Conservation (phyloP, 805 yeast species). For the Kuraishia floccosa region DNA sequence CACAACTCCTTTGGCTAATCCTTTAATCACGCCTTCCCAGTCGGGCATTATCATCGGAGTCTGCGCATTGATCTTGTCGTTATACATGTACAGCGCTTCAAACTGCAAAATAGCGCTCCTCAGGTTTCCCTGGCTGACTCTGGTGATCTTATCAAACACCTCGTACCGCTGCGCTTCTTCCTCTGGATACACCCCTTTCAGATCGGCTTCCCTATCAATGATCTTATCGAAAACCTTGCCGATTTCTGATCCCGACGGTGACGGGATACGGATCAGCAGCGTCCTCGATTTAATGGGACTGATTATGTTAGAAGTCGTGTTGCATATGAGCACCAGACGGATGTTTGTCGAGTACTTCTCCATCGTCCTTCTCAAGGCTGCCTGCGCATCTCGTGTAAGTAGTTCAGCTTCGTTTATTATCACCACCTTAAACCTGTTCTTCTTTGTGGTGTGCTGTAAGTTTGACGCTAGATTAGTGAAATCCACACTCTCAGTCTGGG, state of each 20-base stretch:
- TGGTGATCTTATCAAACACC: slow-evolving; percentile 41
- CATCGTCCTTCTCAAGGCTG: slow-evolving; percentile 92
- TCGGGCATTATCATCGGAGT: slow-evolving; percentile 63
- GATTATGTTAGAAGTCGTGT: slow-evolving; percentile 84
- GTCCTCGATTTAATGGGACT: slow-evolving; percentile 94
- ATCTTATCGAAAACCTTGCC: slow-evolving; percentile 40
- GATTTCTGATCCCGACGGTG: slow-evolving; percentile 62
- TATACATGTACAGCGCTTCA: slow-evolving; percentile 73
- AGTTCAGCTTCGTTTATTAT: slow-evolving; percentile 89
- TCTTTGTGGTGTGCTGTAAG: slow-evolving; percentile 6
- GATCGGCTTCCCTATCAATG: slow-evolving; percentile 41
- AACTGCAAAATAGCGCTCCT: slow-evolving; percentile 68
- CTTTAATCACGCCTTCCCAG: slow-evolving; percentile 76
- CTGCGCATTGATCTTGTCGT: slow-evolving; percentile 32
- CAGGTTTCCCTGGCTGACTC: slow-evolving; percentile 54
- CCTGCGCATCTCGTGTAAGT: slow-evolving; percentile 86
- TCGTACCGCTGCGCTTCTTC: slow-evolving; percentile 20
- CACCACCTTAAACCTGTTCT: slow-evolving; percentile 53
- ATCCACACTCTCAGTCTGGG: slow-evolving; percentile 93
- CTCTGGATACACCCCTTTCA: slow-evolving; percentile 13
- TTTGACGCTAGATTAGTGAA: slow-evolving; percentile 29
- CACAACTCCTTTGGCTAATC: slow-evolving; percentile 48
- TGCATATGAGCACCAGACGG: slow-evolving; percentile 75
- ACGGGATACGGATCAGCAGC: slow-evolving; percentile 73
- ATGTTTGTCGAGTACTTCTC: slow-evolving; percentile 86